Base-by-base conservation (phyloP, 129 eudicot species). In the Heracleum sosnowskyi region DNA sequence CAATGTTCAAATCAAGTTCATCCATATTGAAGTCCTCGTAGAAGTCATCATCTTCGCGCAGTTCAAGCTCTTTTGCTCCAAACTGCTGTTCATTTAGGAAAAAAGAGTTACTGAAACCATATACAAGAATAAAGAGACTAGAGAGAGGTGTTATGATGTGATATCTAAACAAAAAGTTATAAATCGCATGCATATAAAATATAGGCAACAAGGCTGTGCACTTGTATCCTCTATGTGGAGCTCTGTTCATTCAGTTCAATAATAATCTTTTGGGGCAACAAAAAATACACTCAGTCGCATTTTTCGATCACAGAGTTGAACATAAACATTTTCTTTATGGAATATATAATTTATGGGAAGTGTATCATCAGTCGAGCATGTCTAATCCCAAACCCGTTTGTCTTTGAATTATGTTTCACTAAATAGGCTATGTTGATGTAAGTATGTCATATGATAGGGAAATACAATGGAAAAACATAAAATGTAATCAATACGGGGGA, bases 1-100 rank as follows among this genome's bases (percentile, higher is more conserved):
- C 93, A 78, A 94, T 83, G 78, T 85, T 84, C 62, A 91, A 77
- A 79, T 91, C 98, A 71, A 87, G 88, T 78, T 89, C 97, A 82
- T 94, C 97, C 90, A 91, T 87, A 79, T 85, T 87, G 62, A 89
- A 86, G 49, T 90, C 88, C 69, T 85, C 93, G 78, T 82, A 86
- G 44, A 88, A 85, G 37, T 80, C 79, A 45, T 89, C 92, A 41
- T 84, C 88, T 4, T 84, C 88, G 39, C 60, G 81, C 53, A 76
- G 84, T 40, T 77, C 86, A 79, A 81, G 63, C 45, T 84, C 96
- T 79, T 86, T 85, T 76, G 81, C 86, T 40, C 81, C 81, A 49
- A 76, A 73, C 96, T 93, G 90, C 85, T 40, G 41, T 24, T 39
- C 47, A 37, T 37, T 24, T 73, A 12, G 55, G 53, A 36, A n/a